Evolutionary conservation across 352 stramenopile genomes (phyloP), one percentile per base, ranked within the genome.

Genomic region (Pythium aquatile): DNA sequence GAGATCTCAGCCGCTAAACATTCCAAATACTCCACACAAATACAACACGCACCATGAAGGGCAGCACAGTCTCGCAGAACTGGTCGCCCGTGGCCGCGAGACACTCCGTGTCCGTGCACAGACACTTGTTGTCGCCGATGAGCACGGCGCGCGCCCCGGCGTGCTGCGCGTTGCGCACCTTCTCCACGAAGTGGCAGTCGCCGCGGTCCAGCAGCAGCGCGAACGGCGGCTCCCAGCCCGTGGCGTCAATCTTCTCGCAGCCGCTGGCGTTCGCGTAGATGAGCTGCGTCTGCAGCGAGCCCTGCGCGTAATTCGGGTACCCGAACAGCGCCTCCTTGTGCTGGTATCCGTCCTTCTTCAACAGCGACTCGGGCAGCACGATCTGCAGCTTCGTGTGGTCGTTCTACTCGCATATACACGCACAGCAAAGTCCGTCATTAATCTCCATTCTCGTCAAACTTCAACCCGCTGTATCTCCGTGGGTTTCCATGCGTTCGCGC

Each of bases 311-410:
- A 44, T 87, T 85, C 6, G 96, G 96, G 63, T 98, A 96, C 33
- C 97, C 97, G 72, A 99, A 99, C 40, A 99, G 81, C 55, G 96
- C 96, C 55, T 98, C 96, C 68, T 97, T 96, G 79, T 99, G 97
- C 61, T 94, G 83, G 72, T 99, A 99, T 47, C 96, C 97, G 33
- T 94, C 82, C 54, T 93, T 91, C 68, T 89, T 93, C 78, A 94
- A 92, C n/a, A 97, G 70, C n/a, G 70, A 83, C 61, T 90, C 78
- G 28, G 90, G 90, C 29, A 97, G 79, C 64, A 96, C 81, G 47
- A 97, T 75, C 74, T 97, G 83, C 62, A 96, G 70, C 79, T 96
- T 95, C 26, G 84, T 93, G 79, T 95, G 86, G 63, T 93, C 86
- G 67, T 74, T 93, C 84, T 94, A 49, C 58, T 10, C 3, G 40